Base-by-base conservation (phyloP, 805 yeast species). In the Saturnispora sekii region DNA sequence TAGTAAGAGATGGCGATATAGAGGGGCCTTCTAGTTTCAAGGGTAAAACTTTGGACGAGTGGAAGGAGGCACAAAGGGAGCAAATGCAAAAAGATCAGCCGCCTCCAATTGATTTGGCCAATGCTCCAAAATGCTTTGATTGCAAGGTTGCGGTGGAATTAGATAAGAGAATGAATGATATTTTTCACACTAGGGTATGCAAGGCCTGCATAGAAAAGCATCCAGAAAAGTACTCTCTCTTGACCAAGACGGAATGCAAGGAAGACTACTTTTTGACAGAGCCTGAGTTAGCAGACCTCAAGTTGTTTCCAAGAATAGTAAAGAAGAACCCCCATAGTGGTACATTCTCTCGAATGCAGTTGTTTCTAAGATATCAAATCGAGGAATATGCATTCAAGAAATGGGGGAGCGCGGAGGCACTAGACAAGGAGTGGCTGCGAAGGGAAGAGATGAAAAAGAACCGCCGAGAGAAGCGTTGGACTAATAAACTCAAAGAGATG, bases 281-380 rank as follows among this genome's bases (percentile, higher is more conserved):
- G 40, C 93, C 97, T 0, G 98, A 93, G 59, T 69, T 93, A 36
- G 72, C 76, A 43, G 98, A 93, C 59, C 64, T 63, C 5, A 68
- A 61, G 2, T 63, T 89, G 18, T 68, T 93, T 48, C 82, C 82
- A 10, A 76, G 93, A 50, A 66, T 90, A 48, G 95, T 88, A 50
- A 85, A 89, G 54, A 87, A 96, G 2, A 93, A 93, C 58, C 99
- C 99, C 0, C 96, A 93, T 62, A 87, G 89, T 36, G 79, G 79
- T 2, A 83, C 87, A 1, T 93, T 79, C 63, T 83, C 87, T 41
- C 74, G 93, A 57, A 93, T 93, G 99, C 95, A 89, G 71, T 69
- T 93, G 45, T 93, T 80, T 65, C 64, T 93, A 38, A 68, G 98
- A 48, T 84, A 79, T 57, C 97, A 93, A 56, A 87, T 93, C n/a